These are phyloP conservation scores for Kuraishia cidri DNA, from an alignment of 805 yeast species.

Conservation along the genomic window DNA sequence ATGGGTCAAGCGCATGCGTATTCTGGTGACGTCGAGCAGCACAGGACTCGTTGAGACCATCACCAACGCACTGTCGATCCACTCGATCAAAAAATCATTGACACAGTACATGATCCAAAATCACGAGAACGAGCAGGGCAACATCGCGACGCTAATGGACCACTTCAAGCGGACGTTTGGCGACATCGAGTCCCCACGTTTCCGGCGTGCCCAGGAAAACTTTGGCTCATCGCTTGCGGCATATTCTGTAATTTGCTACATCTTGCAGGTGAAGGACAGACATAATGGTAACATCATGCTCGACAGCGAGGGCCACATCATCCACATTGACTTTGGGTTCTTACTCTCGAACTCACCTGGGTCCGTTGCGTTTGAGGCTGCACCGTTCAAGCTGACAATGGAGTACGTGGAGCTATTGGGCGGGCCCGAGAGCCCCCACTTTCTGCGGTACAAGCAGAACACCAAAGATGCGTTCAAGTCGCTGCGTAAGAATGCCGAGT, in stretches of 20 bases:
- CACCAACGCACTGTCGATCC: constrained; percentile 88
- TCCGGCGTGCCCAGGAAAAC: constrained; percentile 71
- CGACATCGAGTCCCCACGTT: constrained; percentile 38
- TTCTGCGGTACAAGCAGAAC: constrained; percentile 47
- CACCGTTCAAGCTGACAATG: constrained; percentile 86
- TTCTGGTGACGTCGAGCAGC: constrained; percentile 80
- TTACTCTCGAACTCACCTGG: constrained; percentile 93
- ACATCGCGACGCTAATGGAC: constrained; percentile 65
- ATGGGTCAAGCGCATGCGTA: constrained; percentile 94
- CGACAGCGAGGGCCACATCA: constrained; percentile 90
- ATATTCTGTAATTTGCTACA: constrained; percentile 83
- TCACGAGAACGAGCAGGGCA: constrained; percentile 64
- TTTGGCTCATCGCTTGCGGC: constrained; percentile 86
- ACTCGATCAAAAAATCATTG: constrained; percentile 87
- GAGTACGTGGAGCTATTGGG: constrained; percentile 89
- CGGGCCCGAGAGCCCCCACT: constrained; percentile 59
- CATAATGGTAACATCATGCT: constrained; percentile 98
- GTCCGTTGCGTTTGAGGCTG: constrained; percentile 94
- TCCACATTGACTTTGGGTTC: constrained; percentile 94
- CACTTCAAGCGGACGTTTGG: constrained; percentile 80
- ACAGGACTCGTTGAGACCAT: constrained; percentile 95
- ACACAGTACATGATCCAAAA: constrained; percentile 63
- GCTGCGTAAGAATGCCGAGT: constrained; percentile 65
- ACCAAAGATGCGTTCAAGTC: constrained; percentile 70
- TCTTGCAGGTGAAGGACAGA: constrained; percentile 89